These are phyloP conservation scores for Fusarium brevicatenulatum DNA, from an alignment of 2,329 filamentous ascomycete species.

Conservation along the genomic window DNA sequence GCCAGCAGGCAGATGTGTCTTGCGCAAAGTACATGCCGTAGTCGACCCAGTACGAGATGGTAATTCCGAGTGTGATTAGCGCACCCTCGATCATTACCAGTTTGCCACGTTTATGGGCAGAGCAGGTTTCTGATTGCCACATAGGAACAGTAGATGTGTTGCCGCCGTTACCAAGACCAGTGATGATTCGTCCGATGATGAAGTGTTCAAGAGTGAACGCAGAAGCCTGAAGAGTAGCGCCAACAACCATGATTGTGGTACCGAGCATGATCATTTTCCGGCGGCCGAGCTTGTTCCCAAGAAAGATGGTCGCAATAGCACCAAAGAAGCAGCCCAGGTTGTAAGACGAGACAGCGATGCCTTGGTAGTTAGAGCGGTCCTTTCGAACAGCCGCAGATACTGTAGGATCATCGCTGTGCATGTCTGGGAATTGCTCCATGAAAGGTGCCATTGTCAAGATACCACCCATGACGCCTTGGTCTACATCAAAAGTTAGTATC, in stretches of 20 bases:
- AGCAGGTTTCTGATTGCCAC: constrained; percentile 70
- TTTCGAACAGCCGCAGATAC: constrained; percentile 48
- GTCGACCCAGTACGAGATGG: constrained; percentile 69
- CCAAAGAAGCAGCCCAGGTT: constrained; percentile 72
- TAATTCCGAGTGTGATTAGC: constrained; percentile 66
- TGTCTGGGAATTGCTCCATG: constrained; percentile 66
- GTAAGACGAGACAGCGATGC: constrained; percentile 65
- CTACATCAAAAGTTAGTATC: constrained; percentile 53
- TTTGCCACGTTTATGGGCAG: constrained; percentile 67
- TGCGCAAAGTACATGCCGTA: constrained; percentile 64
- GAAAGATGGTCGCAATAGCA: constrained; percentile 72
- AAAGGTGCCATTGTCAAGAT: constrained; percentile 75
- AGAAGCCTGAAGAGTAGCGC: constrained; percentile 67
- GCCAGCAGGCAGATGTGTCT: constrained; percentile 56
- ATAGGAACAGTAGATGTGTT: constrained; percentile 67
- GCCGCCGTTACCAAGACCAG: constrained; percentile 67
- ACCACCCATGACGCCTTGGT: constrained; percentile 80
- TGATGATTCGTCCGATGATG: constrained; percentile 68
- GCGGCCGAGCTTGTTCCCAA: constrained; percentile 70
- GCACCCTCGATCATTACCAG: constrained; percentile 70
- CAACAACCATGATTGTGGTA: constrained; percentile 66
- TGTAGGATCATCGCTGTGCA: constrained; percentile 55
- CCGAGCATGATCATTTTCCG: constrained; percentile 69
- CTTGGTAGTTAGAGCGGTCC: constrained; percentile 62
- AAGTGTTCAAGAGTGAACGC: constrained; percentile 65